phyloP scores from a whole-genome alignment of 768 basidiomycete genomes.

The Cantharellus cinnabarinus region DNA sequence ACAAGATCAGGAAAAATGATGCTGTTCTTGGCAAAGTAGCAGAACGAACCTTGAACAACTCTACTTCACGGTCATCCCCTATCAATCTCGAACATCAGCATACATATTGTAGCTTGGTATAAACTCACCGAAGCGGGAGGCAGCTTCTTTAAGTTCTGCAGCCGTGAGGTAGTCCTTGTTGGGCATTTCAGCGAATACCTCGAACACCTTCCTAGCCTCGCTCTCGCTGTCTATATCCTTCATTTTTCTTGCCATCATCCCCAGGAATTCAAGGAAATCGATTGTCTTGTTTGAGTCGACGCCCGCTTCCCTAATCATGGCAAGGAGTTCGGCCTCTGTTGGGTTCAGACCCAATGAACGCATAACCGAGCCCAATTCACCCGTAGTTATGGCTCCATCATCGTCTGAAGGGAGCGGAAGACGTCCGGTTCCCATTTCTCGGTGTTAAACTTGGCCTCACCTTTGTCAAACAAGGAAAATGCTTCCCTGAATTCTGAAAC shows the following conservation, averaged over 20 bases:
- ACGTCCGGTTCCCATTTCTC: neutral
- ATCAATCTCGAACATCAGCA: too few species aligned
- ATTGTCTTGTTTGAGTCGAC: conserved; percentile 29
- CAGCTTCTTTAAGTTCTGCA: too few species aligned
- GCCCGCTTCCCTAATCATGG: conserved; percentile 32
- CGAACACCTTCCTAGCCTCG: conserved; percentile 29
- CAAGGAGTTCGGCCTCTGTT: conserved; percentile 26
- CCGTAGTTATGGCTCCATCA: conserved; percentile 29
- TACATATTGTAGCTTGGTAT: too few species aligned
- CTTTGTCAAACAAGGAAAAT: conserved; percentile 27
- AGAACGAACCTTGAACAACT: too few species aligned
- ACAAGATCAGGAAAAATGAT: too few species aligned
- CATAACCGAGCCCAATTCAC: conserved; percentile 31
- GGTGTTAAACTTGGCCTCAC: conserved; percentile 10
- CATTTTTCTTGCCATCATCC: conserved; percentile 17
- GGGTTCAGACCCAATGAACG: conserved; percentile 29
- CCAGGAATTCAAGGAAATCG: conserved; percentile 25
- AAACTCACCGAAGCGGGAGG: too few species aligned
- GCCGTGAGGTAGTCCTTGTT: too few species aligned
- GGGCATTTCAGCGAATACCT: conserved; percentile 24
- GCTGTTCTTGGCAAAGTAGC: too few species aligned
- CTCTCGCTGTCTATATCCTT: conserved; percentile 28
- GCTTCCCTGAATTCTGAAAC: conserved; percentile 26
- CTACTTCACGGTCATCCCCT: too few species aligned
- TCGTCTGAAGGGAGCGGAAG: conserved; percentile 16